phyloP scores from a whole-genome alignment of 768 basidiomycete species.

The Leccinum arenicola region DNA sequence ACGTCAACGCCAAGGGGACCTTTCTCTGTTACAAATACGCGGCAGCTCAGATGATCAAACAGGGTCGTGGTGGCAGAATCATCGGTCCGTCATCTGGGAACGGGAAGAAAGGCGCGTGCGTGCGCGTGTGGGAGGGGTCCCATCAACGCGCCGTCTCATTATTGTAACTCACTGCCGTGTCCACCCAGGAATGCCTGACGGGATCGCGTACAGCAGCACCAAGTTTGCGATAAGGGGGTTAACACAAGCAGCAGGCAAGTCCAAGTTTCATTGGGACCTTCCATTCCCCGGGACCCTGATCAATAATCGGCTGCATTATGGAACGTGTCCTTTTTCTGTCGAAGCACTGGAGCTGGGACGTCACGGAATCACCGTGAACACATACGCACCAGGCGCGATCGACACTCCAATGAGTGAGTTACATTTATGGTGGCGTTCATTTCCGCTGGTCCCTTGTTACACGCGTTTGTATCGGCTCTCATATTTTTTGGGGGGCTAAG shows the following conservation, averaged over 20 bases:
- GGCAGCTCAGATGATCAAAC: conserved; percentile 38
- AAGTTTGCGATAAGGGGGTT: conserved; percentile 25
- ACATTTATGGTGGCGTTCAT: conserved; percentile 10
- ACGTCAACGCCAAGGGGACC: conserved; percentile 35
- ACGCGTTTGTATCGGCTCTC: background rate
- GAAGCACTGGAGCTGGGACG: conserved; percentile 37
- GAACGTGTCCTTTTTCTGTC: background rate
- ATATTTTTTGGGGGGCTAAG: background rate
- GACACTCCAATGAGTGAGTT: conserved; percentile 6
- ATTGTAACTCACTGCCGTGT: background rate
- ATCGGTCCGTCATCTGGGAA: conserved; percentile 13
- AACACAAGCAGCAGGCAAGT: conserved; percentile 20
- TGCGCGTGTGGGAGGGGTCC: too few species aligned
- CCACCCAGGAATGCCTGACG: background rate
- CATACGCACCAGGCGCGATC: conserved; percentile 30
- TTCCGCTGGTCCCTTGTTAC: background rate
- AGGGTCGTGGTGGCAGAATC: conserved; percentile 38
- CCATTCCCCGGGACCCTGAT: background rate
- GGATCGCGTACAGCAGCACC: background rate
- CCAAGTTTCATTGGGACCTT: background rate
- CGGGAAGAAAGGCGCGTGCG: background rate
- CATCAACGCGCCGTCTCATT: background rate
- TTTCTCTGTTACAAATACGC: conserved; percentile 38
- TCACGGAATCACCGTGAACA: conserved; percentile 42
- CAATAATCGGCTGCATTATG: background rate